Evolutionary conservation across 352 stramenopile species (phyloP).

Genomic region (Phytophthora crassamura): DNA sequence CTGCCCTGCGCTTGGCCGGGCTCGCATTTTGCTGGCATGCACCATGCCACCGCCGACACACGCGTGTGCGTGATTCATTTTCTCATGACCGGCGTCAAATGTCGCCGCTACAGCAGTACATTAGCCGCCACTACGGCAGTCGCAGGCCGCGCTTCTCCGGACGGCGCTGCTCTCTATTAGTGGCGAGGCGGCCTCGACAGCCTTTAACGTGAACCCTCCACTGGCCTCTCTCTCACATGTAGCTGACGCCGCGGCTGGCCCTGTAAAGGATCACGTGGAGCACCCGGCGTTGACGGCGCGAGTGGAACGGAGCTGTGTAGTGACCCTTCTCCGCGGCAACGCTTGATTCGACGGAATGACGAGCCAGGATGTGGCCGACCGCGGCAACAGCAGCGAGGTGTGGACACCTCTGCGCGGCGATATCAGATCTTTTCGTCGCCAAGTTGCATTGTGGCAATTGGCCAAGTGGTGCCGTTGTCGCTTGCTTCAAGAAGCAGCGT

Average conservation of each 20-base stretch:
- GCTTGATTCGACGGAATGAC: no score
- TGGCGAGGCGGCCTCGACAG: constrained; percentile 8
- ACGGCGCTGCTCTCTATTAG: neutral
- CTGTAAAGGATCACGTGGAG: constrained; percentile 1
- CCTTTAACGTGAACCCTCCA: constrained; percentile 22
- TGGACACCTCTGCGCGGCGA: no score
- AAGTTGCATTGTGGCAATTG: no score
- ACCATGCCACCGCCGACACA: neutral
- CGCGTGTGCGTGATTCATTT: constrained; percentile 10
- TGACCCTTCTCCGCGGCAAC: no score
- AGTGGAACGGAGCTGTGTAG: constrained; percentile 4
- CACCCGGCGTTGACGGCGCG: neutral
- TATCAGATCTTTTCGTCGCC: no score
- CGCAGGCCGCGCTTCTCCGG: constrained; percentile 13
- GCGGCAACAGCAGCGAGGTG: no score
- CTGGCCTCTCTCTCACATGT: neutral
- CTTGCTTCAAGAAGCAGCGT: no score
- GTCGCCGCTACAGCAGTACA: constrained; percentile 1
- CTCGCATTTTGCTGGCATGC: no score
- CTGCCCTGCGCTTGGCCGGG: no score
- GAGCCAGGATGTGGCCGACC: no score
- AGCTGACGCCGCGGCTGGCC: neutral
- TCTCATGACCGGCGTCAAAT: constrained; percentile 26
- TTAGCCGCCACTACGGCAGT: neutral
- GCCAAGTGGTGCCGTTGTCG: no score